Evolutionary conservation across 176 grass and related monocot genomes (phyloP).

Genomic region (Oryza brachyantha): DNA sequence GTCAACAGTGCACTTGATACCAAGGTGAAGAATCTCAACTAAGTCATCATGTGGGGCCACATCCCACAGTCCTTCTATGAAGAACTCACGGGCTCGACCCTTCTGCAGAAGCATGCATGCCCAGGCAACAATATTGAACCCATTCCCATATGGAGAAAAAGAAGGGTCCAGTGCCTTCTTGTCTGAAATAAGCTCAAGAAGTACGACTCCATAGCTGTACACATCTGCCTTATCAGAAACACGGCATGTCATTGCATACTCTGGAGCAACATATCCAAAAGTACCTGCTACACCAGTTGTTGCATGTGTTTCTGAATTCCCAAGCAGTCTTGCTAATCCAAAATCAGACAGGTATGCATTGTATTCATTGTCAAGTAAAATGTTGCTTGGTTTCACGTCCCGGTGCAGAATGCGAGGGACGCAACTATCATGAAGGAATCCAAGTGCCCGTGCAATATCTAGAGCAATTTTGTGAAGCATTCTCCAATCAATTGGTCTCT

Average conservation of each 20-base stretch:
- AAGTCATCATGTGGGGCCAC: constrained; percentile 88
- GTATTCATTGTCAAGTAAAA: constrained; percentile 77
- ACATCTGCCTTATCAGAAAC: constrained; percentile 99
- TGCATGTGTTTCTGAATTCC: constrained; percentile 96
- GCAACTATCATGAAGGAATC: constrained; percentile 79
- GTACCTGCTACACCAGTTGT: constrained; percentile 95
- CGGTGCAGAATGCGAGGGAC: constrained; percentile 84
- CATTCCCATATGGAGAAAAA: constrained; percentile 97
- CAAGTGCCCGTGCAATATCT: constrained; percentile 83
- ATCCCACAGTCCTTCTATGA: constrained; percentile 89
- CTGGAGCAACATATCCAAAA: constrained; percentile 95
- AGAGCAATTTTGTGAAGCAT: constrained; percentile 98
- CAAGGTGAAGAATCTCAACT: constrained; percentile 84
- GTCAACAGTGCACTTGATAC: constrained; percentile 87
- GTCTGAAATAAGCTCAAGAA: constrained; percentile 88
- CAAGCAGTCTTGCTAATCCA: constrained; percentile 87
- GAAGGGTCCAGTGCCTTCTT: constrained; percentile 92
- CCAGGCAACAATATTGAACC: constrained; percentile 97
- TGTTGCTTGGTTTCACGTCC: constrained; percentile 95
- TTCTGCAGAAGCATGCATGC: constrained; percentile 91
- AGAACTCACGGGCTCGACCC: constrained; percentile 84
- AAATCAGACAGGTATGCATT: constrained; percentile 94
- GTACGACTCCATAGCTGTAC: constrained; percentile 93
- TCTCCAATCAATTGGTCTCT: constrained; percentile 80
- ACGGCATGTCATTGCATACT: constrained; percentile 95